Evolutionary conservation across 2,329 filamentous ascomycete species (phyloP).

Genomic region (Fusarium sp.): DNA sequence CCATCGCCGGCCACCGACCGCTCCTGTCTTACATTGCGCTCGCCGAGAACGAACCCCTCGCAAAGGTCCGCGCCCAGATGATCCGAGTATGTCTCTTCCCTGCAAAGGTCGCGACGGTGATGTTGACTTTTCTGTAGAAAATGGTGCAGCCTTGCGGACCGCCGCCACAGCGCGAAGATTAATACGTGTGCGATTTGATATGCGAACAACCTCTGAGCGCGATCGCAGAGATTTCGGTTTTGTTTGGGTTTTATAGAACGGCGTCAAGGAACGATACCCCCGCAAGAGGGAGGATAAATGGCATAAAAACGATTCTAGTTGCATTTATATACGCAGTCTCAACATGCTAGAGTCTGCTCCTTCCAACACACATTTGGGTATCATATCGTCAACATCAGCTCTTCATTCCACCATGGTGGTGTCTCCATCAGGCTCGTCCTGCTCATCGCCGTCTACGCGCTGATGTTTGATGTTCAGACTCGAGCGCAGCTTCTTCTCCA

Average conservation of each 20-base stretch:
- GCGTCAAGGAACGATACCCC: conserved; percentile 45
- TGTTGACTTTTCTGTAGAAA: conserved; percentile 59
- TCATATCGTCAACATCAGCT: conserved; percentile 23
- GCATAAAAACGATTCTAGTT: conserved; percentile 6
- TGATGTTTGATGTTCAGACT: conserved; percentile 67
- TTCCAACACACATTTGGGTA: conserved; percentile 29
- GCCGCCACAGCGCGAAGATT: conserved; percentile 67
- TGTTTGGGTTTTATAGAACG: conserved; percentile 12
- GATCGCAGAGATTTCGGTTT: conserved; percentile 7
- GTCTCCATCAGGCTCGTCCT: conserved; percentile 36
- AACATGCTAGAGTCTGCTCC: background rate
- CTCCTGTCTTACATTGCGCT: conserved; percentile 90
- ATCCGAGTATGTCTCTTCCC: conserved; percentile 69
- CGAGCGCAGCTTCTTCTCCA: conserved; percentile 69
- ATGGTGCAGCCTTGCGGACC: conserved; percentile 74
- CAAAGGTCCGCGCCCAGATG: conserved; percentile 82
- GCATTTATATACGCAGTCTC: background rate
- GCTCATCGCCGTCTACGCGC: conserved; percentile 39
- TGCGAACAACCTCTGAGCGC: background rate
- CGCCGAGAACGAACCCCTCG: conserved; percentile 85
- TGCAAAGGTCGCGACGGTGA: background rate
- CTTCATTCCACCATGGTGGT: background rate
- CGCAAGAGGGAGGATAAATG: conserved; percentile 16
- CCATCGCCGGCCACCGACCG: conserved; percentile 89
- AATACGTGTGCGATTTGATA: conserved; percentile 34